Evolutionary conservation across 208 protist genomes (phyloP).

Genomic region (Wallacemonas collosoma): DNA sequence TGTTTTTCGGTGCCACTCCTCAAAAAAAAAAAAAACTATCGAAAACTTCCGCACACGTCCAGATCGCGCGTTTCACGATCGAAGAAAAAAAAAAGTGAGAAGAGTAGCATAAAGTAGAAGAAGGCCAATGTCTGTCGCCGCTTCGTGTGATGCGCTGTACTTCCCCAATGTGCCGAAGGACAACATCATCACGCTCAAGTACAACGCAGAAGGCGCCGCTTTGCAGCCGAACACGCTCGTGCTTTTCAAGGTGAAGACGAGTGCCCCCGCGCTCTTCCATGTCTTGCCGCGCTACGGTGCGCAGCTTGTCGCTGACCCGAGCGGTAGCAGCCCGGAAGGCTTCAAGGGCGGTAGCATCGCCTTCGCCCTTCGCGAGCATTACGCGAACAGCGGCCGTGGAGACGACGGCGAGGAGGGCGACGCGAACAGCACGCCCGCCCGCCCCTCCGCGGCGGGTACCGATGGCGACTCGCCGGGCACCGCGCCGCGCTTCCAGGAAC

Average conservation of each 20-base stretch:
- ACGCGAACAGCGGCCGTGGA: constrained; percentile 2
- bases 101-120: too few relatives aligned
- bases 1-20: too few relatives aligned
- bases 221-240: constrained; percentile 45
- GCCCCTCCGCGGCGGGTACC: not conserved
- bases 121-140: constrained; percentile 44
- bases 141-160: constrained; percentile 70
- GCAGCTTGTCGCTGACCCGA: constrained; percentile 46
- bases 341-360: constrained; percentile 26
- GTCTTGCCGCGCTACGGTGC: constrained; percentile 79
- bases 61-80: too few relatives aligned
- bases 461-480: constrained; percentile 19
- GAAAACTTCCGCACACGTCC: not conserved
- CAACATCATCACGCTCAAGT: constrained; percentile 65
- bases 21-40: not conserved
- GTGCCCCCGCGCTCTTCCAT: constrained; percentile 72
- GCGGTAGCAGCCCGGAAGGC: constrained; percentile 18
- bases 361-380: constrained; percentile 41
- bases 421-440: not conserved
- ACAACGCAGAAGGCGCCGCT: constrained; percentile 23
- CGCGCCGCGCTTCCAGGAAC: constrained; percentile 42
- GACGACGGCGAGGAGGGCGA: constrained; percentile 10
- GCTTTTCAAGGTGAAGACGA: constrained; percentile 84
- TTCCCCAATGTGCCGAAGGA: constrained; percentile 59
- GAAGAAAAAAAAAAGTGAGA: too few relatives aligned